Conservation (phyloP, 495 filamentous ascomycete genomes). For the Penicillium bialowiezense region DNA sequence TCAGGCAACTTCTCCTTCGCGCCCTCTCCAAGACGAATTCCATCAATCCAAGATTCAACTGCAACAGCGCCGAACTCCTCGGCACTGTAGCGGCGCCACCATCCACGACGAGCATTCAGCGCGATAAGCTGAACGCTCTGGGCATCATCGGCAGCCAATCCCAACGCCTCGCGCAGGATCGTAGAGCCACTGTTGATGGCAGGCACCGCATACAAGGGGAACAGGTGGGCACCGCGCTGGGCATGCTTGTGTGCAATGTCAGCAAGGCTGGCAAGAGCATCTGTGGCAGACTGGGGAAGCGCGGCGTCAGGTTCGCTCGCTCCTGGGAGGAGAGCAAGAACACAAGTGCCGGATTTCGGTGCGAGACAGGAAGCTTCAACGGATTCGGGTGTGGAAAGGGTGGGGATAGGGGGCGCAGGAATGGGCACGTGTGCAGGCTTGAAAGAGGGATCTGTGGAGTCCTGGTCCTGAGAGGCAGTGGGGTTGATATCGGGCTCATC, state of each 20-base stretch:
- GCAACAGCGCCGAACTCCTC: slow-evolving; percentile 52
- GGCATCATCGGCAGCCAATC: slow-evolving; percentile 48
- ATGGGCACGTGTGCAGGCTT: slow-evolving; percentile 48
- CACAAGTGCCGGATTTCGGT: slow-evolving; percentile 75
- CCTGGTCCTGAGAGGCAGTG: slow-evolving; percentile 40
- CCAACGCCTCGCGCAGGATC: slow-evolving; percentile 58
- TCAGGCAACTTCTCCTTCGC: slow-evolving; percentile 78
- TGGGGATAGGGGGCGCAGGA: slow-evolving; percentile 40
- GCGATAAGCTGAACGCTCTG: slow-evolving; percentile 64
- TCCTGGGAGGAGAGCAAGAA: slow-evolving; percentile 73
- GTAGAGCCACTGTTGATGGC: slow-evolving; percentile 54
- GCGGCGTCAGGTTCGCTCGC: slow-evolving; percentile 47
- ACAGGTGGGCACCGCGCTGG: slow-evolving; percentile 61
- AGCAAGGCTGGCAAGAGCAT: slow-evolving; percentile 64
- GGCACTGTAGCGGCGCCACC: slow-evolving; percentile 73
- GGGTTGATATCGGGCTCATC: slow-evolving; percentile 43
- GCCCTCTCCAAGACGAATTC: slow-evolving; percentile 80
- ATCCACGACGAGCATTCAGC: slow-evolving; percentile 77
- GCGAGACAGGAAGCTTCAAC: slow-evolving; percentile 71
- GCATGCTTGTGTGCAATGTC: slow-evolving; percentile 73
- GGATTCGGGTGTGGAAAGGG: slow-evolving; percentile 54
- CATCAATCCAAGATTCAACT: slow-evolving; percentile 84
- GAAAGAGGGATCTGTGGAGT: slow-evolving; percentile 12
- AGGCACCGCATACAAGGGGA: slow-evolving; percentile 81
- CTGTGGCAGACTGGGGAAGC: slow-evolving; percentile 38